Evolutionary conservation across 2,329 filamentous ascomycete genomes (phyloP).

Genomic region (Conoideocrella luteorostrata): DNA sequence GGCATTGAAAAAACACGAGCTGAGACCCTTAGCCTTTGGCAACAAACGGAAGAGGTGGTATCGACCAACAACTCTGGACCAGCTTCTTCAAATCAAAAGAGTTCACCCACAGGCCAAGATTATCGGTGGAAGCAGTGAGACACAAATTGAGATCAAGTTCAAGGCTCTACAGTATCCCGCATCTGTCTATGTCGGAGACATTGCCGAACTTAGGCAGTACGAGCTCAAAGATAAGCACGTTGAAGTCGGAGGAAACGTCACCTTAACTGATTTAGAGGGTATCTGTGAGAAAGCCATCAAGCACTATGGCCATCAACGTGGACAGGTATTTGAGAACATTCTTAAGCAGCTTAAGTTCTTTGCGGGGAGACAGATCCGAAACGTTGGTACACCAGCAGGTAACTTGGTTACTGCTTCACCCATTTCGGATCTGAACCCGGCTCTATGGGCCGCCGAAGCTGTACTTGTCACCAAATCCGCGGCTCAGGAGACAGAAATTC

Average conservation of each 20-base stretch:
- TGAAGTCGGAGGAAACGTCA: slow-evolving; percentile 91
- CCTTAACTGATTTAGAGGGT: slow-evolving; percentile 81
- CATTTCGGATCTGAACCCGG: slow-evolving; percentile 93
- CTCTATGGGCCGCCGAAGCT: slow-evolving; percentile 82
- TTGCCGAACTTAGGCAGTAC: slow-evolving; percentile 80
- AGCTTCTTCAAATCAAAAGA: slow-evolving; percentile 87
- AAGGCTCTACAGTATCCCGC: slow-evolving; percentile 86
- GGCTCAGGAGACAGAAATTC: slow-evolving; percentile 70
- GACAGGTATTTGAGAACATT: slow-evolving; percentile 84
- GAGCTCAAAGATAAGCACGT: slow-evolving; percentile 71
- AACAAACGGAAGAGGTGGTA: slow-evolving; percentile 96
- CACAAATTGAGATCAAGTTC: slow-evolving; percentile 97
- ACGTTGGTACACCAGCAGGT: slow-evolving; percentile 93
- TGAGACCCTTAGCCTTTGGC: slow-evolving; percentile 78
- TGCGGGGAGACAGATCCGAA: slow-evolving; percentile 89
- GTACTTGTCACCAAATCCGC: slow-evolving; percentile 74
- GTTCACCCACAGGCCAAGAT: slow-evolving; percentile 82
- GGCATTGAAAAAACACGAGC: slow-evolving; percentile 71
- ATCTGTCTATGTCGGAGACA: slow-evolving; percentile 90
- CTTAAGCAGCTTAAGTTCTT: slow-evolving; percentile 93
- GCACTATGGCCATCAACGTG: slow-evolving; percentile 64
- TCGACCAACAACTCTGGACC: slow-evolving; percentile 76
- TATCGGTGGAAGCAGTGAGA: slow-evolving; percentile 93
- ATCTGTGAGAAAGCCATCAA: slow-evolving; percentile 74
- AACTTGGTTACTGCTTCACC: slow-evolving; percentile 92